A percentile compares a stretch with the other conserved stretches of the same genome.
Evolutionary conservation across 2,329 filamentous ascomycete species (phyloP).

Genomic region (Apiospora phragmitis): DNA sequence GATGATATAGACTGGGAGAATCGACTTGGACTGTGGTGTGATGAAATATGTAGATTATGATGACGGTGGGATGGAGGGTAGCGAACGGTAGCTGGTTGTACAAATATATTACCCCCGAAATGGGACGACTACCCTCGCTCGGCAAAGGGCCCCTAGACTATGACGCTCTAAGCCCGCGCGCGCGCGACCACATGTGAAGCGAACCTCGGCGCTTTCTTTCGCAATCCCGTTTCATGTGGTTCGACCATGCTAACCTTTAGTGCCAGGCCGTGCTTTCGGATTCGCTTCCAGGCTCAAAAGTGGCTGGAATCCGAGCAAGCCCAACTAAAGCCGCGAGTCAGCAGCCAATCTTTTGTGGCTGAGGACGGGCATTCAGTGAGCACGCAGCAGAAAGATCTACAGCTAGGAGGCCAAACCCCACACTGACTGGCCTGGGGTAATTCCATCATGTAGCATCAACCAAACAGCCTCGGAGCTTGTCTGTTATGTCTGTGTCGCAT

Average conservation of each 20-base stretch:
- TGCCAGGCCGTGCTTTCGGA: background rate
- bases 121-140: background rate
- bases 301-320: background rate
- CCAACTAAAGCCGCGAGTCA: background rate
- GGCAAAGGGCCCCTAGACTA: background rate
- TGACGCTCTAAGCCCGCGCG: background rate
- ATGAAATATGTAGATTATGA: background rate
- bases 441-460: background rate
- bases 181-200: constrained; percentile 28
- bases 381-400: background rate
- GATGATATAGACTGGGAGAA: background rate
- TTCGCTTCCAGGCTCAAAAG: background rate
- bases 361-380: background rate
- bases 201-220: constrained; percentile 30
- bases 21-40: background rate
- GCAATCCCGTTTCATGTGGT: constrained; percentile 23
- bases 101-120: background rate
- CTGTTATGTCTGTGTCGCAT: background rate
- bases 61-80: background rate
- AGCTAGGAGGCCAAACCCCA: background rate
- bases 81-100: background rate
- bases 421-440: background rate
- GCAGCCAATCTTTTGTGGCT: background rate
- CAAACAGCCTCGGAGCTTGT: background rate
- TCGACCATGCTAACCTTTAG: background rate